phyloP scores from a whole-genome alignment of 805 yeast genomes.

The Candida ulmi region DNA sequence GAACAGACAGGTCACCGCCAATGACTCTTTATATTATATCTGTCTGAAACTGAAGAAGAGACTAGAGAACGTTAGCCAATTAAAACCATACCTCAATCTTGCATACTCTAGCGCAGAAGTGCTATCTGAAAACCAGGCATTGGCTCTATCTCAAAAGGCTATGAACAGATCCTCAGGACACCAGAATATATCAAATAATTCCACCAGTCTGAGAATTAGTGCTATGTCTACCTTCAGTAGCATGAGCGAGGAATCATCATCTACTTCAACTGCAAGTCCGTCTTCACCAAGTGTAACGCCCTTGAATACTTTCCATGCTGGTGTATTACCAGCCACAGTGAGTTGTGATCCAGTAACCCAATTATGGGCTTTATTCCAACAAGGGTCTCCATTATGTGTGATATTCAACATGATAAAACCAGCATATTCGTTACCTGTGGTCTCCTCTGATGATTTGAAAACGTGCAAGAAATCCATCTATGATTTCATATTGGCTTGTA shows the following conservation, averaged over 20 bases:
- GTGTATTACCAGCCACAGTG: slow-evolving; percentile 66
- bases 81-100: slow-evolving; percentile 59
- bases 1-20: slow-evolving; percentile 57
- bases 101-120: slow-evolving; percentile 66
- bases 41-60: slow-evolving; percentile 52
- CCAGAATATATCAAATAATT: slow-evolving; percentile 8
- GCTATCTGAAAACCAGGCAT: slow-evolving; percentile 68
- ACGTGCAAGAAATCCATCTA: slow-evolving; percentile 86
- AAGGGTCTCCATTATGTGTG: slow-evolving; percentile 88
- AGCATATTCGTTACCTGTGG: slow-evolving; percentile 51
- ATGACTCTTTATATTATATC: slow-evolving; percentile 66
- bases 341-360: slow-evolving; percentile 91
- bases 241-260: slow-evolving; percentile 27
- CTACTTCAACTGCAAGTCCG: slow-evolving; percentile 22
- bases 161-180: slow-evolving; percentile 5
- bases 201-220: slow-evolving; percentile 27
- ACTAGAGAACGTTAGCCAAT: slow-evolving; percentile 55
- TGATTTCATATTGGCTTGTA: slow-evolving; percentile 84
- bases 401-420: slow-evolving; percentile 69
- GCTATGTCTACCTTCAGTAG: slow-evolving; percentile 28
- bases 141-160: slow-evolving; percentile 33
- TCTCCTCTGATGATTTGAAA: slow-evolving; percentile 74
- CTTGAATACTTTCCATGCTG: slow-evolving; percentile 61
- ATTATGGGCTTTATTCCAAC: slow-evolving; percentile 80
- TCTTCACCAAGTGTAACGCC: slow-evolving; percentile 19